Evolutionary conservation across 768 basidiomycete genomes (phyloP).

Genomic region (Floccularia luteovirens): DNA sequence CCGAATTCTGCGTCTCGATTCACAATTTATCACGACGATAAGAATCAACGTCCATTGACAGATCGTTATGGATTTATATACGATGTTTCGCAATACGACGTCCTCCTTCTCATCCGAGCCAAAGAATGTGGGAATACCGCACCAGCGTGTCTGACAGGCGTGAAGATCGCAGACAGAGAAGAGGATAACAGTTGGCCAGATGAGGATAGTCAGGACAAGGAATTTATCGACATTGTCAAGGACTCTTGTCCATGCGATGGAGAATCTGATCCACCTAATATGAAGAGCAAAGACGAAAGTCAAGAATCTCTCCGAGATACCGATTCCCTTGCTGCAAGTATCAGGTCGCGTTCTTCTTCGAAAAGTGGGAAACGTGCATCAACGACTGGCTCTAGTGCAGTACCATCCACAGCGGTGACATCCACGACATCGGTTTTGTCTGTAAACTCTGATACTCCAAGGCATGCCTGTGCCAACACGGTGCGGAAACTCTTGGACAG

Average conservation of each 20-base stretch:
- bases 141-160: slow-evolving; percentile 80
- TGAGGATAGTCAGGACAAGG: slow-evolving; percentile 37
- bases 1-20: slow-evolving; percentile 50
- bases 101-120: slow-evolving; percentile 66
- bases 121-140: slow-evolving; percentile 68
- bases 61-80: slow-evolving; percentile 92
- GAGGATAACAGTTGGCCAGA: slow-evolving; percentile 77
- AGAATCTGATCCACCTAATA: slow-evolving; percentile 14
- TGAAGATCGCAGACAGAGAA: slow-evolving; percentile 79
- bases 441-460: slow-evolving; percentile 55
- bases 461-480: slow-evolving; percentile 69
- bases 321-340: slow-evolving; percentile 19
- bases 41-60: slow-evolving; percentile 55
- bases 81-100: slow-evolving; percentile 75
- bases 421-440: slow-evolving; percentile 48
- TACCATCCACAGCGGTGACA: slow-evolving; percentile 14
- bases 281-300: slow-evolving; percentile 8
- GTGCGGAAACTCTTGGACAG: slow-evolving; percentile 67
- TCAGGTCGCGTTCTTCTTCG: slow-evolving; percentile 44
- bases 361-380: slow-evolving; percentile 41
- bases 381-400: slow-evolving; percentile 15
- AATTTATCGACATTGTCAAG: slow-evolving; percentile 10
- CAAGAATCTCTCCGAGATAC: slow-evolving; percentile 2
- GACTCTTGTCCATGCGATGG: slow-evolving; percentile 36
- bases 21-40: slow-evolving; percentile 40